Percentiles rank a stretch among this genome's conserved stretches.
Conservation (phyloP, 139 green algal genomes). For the Picochlorum sp. region DNA sequence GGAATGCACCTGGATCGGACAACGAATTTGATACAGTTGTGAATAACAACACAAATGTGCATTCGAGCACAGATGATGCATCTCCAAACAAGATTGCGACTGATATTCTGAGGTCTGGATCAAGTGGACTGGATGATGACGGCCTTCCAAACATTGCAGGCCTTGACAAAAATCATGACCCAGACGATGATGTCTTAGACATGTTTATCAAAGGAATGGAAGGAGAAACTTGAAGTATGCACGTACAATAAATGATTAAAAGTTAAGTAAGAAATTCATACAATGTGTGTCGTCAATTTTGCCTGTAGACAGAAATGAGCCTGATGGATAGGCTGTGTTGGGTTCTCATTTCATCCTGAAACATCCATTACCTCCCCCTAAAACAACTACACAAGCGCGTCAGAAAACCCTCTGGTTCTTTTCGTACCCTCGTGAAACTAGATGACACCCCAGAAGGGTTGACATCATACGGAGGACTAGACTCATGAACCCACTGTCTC, state of each 20-base stretch:
- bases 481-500: constrained; percentile 26
- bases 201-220: constrained; percentile 6
- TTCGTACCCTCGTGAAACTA: constrained; percentile 1
- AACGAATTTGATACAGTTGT: background rate
- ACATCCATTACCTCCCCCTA: too few relatives aligned
- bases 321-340: too few relatives aligned
- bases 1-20: background rate
- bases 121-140: background rate
- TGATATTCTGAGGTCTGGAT: background rate
- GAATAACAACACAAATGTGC: background rate
- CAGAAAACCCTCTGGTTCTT: background rate
- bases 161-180: background rate
- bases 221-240: background rate
- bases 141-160: background rate
- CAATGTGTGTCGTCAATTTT: too few relatives aligned
- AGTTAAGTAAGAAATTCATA: too few relatives aligned
- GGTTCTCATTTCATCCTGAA: too few relatives aligned
- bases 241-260: too few relatives aligned
- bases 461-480: constrained; percentile 26
- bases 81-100: background rate
- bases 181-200: constrained; percentile 2
- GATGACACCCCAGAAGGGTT: constrained; percentile 10
- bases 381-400: too few relatives aligned
- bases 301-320: too few relatives aligned
- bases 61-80: background rate